Evolutionary conservation across 1,139 yeast species (phyloP), one percentile per base, ranked within the genome.

Genomic region (Arxiozyma slooffiae): DNA sequence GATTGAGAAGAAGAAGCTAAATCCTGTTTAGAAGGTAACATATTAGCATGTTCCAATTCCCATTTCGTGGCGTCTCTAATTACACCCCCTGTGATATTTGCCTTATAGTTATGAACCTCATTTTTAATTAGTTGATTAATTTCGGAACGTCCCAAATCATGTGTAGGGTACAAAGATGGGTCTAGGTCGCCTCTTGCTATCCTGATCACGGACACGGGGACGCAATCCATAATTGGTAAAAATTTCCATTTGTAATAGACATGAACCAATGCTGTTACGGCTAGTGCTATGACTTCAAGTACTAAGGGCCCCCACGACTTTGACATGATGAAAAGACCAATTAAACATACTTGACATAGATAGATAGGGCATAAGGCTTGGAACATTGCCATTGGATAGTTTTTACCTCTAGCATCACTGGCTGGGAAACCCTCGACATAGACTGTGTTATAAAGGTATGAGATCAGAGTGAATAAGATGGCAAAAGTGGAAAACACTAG

Each of bases 231-330:
- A 52, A 83, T 67, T 44, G 86, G 81, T 49, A 79, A 73, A 64
- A 82, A 82, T 55, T 67, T 76, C 65, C 75, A 66, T 65, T 80
- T 80, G 64, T 79, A 71, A 64, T 74, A 82, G 36, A 82, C 48
- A 60, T 82, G 87, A 48, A 76, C 69, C 47, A 71, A 68, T 22
- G 75, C 80, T 11, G 88, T 80, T 44, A 70, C 73, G 21, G 65
- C 75, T 36, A 82, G 58, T 47, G 74, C 68, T 18, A 81, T 73
- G 46, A 71, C 80, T 66, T 82, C 87, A 53, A 84, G 70, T 1
- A 77, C 85, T 56, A 82, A 77, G 56, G 85, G 80, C 26, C 84
- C 87, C 89, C 89, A 83, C 52, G 82, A 74, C 68, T 82, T 80
- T 45, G 79, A 75, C 73, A 83, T 82, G 38, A 80, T 82, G 64